A percentile compares a stretch with the other conserved stretches of the same genome.
These are phyloP conservation scores for Mortierella claussenii DNA, from an alignment of 192 early-diverging fungal genomes.

Conservation along the genomic window DNA sequence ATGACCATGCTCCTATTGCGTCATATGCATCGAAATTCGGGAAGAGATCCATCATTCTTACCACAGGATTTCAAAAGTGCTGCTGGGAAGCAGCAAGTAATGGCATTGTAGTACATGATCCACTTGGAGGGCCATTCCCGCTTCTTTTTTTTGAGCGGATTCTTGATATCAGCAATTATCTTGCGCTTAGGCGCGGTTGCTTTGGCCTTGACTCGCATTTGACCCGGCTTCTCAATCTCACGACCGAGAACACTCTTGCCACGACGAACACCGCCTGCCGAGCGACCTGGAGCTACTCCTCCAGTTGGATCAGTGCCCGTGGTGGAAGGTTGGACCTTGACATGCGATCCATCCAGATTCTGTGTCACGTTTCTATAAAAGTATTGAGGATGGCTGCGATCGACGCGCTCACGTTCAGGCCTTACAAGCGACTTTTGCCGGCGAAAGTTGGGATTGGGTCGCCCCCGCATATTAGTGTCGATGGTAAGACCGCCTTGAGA, in stretches of 20 bases:
- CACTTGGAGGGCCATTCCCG: constrained; percentile 53
- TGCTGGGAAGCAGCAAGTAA: constrained; percentile 58
- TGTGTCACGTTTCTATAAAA: constrained; percentile 58
- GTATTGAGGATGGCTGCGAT: constrained; percentile 61
- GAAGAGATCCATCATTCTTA: constrained; percentile 15
- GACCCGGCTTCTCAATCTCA: constrained; percentile 49
- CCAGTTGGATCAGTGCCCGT: constrained; percentile 44
- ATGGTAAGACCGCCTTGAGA: constrained; percentile 34
- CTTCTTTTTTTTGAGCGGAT: constrained; percentile 52
- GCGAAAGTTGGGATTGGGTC: constrained; percentile 33
- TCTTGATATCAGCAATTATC: constrained; percentile 53
- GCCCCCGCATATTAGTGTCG: constrained; percentile 21
- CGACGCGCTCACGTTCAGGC: constrained; percentile 70
- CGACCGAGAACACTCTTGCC: constrained; percentile 46
- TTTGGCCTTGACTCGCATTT: constrained; percentile 49
- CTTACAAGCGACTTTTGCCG: constrained; percentile 76
- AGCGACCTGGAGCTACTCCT: constrained; percentile 1
- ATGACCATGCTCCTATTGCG: background rate
- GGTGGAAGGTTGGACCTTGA: constrained; percentile 43
- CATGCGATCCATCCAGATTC: constrained; percentile 43
- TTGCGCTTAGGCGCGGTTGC: constrained; percentile 31
- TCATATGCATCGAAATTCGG: background rate
- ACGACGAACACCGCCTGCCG: constrained; percentile 33
- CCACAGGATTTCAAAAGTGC: constrained; percentile 42
- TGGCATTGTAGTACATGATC: constrained; percentile 57